A percentile compares a stretch with the other conserved stretches of the same genome.
Conservation (phyloP, 345 rosid genomes). For the Brassica juncea region DNA sequence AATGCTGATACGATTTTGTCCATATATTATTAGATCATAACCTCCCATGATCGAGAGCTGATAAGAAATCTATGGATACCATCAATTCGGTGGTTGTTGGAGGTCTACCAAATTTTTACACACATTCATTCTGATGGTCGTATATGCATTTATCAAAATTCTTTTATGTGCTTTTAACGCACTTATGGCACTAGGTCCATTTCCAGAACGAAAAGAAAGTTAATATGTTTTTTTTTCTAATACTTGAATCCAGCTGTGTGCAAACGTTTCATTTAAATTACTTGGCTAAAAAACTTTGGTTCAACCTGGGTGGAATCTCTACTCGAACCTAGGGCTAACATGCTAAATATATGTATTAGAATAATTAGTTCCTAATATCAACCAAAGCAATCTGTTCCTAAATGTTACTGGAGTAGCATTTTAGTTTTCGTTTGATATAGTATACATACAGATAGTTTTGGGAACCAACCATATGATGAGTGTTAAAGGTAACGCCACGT, state of each 20-base stretch:
- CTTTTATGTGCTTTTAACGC: not conserved
- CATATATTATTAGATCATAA: constrained; percentile 21
- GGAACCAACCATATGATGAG: constrained; percentile 19
- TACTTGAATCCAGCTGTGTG: not conserved
- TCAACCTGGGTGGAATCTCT: not conserved
- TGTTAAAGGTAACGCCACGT: constrained; percentile 38
- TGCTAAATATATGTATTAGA: not conserved
- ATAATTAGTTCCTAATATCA: not conserved
- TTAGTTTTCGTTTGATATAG: not conserved
- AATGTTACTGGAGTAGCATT: not conserved
- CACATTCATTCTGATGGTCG: constrained; percentile 24
- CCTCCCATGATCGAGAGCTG: constrained; percentile 30
- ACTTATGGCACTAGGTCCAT: constrained; percentile 1
- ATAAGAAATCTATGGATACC: constrained; percentile 39
- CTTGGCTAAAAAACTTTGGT: not conserved
- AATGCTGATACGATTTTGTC: constrained; percentile 14
- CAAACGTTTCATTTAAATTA: not conserved
- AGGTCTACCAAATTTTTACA: constrained; percentile 22
- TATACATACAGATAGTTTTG: not conserved
- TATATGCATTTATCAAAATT: constrained; percentile 19
- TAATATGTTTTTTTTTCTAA: not conserved
- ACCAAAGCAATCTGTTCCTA: not conserved
- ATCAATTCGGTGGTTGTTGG: constrained; percentile 19
- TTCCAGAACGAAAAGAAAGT: not conserved
- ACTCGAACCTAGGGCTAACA: not conserved